Evolutionary conservation across 352 stramenopile species (phyloP), one percentile per base, ranked within the genome.

Genomic region (Pythium dissotocum): DNA sequence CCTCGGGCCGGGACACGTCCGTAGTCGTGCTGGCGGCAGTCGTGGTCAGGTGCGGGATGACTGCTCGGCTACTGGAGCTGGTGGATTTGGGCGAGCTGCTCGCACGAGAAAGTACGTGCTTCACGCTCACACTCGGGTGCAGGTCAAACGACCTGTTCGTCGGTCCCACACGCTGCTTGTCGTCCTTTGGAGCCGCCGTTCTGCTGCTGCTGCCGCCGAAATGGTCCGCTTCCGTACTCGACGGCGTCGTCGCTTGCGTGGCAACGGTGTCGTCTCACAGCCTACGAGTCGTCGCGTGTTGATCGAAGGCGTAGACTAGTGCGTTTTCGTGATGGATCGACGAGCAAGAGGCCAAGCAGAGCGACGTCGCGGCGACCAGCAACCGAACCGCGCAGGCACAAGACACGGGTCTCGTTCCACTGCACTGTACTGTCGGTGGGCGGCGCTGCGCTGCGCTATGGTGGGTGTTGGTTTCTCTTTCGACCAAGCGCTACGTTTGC

Each of bases 391-490:
- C 10, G 38, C 12, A 44, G 38, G 16, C 38, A 14, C 13, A 44
- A 30, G 28, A 30, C 28, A 21, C 40, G 12, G 5, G 12, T 48
- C 40, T 48, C 35, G 42, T 49, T 49, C 42, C 16, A 32, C 46
- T 38, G 21, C 24, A 24, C 26, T 56, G 21, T 26, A 13, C 49
- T 13, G 24, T 38, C 10, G 9, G 21, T 56, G 21, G 8, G 24
- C 28, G 28, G 28, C 28, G 28, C 28, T 30, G 28, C 4, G 28
- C 28, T 30, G 28, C 28, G 28, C 28, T 30, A 30, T 30, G 28
- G 28, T 35, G 49, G 24, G 13, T 38, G 49, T 56, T 56, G 49
- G 49, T 56, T 56, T 56, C 49, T 56, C 49, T 56, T 56, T 38
- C 49, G 49, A 4, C 28, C 21, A 28, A 30, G 28, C 46, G 18